Evolutionary conservation across 805 yeast species (phyloP).

Genomic region (Kazachstania viticola): DNA sequence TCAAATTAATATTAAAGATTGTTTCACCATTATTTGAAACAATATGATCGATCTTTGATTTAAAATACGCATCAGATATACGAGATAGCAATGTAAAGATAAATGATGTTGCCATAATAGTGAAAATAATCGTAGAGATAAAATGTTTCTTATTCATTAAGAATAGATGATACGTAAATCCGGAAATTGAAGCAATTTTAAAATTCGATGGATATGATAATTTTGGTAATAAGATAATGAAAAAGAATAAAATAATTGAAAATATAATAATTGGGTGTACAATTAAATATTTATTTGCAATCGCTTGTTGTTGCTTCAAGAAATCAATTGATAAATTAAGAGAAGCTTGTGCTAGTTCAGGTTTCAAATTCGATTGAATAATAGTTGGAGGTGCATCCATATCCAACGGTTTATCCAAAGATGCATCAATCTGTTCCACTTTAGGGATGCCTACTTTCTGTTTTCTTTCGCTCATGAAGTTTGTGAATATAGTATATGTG

Average conservation of each 20-base stretch:
- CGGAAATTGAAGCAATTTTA: constrained; percentile 11
- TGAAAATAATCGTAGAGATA: constrained; percentile 29
- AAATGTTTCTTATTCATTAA: constrained; percentile 21
- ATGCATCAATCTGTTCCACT: constrained; percentile 37
- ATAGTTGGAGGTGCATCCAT: constrained; percentile 41
- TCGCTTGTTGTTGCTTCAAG: constrained; percentile 34
- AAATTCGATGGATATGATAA: constrained; percentile 11
- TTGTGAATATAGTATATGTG: no score
- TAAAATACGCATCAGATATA: constrained; percentile 39
- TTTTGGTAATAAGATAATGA: constrained; percentile 13
- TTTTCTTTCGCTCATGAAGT: no score
- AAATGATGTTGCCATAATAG: constrained; percentile 29
- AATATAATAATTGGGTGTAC: constrained; percentile 35
- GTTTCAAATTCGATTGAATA: constrained; percentile 36
- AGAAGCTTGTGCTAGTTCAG: constrained; percentile 49
- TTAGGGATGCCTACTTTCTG: constrained; percentile 3
- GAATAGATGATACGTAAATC: constrained; percentile 14
- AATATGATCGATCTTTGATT: constrained; percentile 27
- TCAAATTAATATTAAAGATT: constrained; percentile 17
- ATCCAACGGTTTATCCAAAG: constrained; percentile 45
- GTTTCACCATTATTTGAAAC: constrained; percentile 27
- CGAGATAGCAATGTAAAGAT: constrained; percentile 31
- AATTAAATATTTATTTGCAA: constrained; percentile 34
- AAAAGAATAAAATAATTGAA: constrained; percentile 10
- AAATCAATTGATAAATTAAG: constrained; percentile 55